Percentiles rank a stretch among this genome's conserved stretches.
Evolutionary conservation across 1,284 basidiomycete species (phyloP).

Genomic region (Tetrapyrgos nigripes): DNA sequence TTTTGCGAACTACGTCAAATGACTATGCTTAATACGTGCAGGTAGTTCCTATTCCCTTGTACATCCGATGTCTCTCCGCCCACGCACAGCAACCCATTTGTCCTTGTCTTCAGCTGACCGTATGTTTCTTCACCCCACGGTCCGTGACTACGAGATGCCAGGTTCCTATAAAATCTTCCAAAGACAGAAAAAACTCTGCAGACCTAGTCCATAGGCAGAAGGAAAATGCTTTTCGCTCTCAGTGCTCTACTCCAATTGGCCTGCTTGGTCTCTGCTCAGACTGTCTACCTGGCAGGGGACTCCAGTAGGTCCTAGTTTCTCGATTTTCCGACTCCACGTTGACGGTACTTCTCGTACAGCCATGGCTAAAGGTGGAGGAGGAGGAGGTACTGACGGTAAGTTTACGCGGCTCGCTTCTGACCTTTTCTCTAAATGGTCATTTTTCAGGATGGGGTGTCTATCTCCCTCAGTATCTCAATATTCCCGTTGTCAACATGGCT

Average conservation of each 20-base stretch:
- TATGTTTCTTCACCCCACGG: neutral
- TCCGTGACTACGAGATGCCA: neutral
- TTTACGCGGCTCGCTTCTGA: neutral
- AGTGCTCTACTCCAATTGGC: neutral
- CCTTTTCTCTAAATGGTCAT: neutral
- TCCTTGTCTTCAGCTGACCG: neutral
- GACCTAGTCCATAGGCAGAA: too few species aligned
- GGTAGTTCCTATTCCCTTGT: too few species aligned
- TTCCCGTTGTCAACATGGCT: conserved; percentile 51
- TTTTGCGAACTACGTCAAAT: too few species aligned
- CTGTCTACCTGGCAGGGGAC: conserved; percentile 53
- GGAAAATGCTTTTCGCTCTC: neutral
- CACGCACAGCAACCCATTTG: neutral
- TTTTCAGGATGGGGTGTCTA: conserved; percentile 52
- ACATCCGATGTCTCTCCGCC: neutral
- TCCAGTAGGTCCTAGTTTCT: conserved; percentile 28
- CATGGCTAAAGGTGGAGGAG: conserved; percentile 46
- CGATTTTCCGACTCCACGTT: too few species aligned
- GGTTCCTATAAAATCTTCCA: neutral
- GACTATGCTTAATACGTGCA: too few species aligned
- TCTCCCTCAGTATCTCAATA: conserved; percentile 45
- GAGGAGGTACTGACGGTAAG: conserved; percentile 27
- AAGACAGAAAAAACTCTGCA: too few species aligned
- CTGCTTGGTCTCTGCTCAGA: conserved; percentile 27
- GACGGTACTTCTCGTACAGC: conserved; percentile 16